Percentiles rank a stretch among this genome's conserved stretches.
Conservation (phyloP, 2,329 filamentous ascomycete genomes). For the Dactylonectria macrodidyma region DNA sequence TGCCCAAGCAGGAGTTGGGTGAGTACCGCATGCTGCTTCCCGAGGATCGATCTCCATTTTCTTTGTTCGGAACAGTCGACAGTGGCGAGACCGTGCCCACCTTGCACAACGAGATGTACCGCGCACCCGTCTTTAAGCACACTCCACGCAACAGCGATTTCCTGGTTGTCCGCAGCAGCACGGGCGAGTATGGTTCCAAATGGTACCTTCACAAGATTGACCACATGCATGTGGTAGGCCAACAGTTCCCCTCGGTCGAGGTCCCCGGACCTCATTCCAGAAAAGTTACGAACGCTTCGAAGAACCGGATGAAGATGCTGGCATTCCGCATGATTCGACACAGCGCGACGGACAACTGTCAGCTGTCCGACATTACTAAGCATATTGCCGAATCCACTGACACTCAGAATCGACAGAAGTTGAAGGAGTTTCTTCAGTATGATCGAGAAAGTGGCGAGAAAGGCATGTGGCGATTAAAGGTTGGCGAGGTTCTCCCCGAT, state of each 20-base stretch:
- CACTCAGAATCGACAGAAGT: slow-evolving; percentile 94
- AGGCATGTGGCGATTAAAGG: slow-evolving; percentile 83
- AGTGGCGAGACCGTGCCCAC: slow-evolving; percentile 92
- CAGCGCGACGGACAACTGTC: slow-evolving; percentile 77
- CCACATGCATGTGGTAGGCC: slow-evolving; percentile 90
- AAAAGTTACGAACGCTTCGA: slow-evolving; percentile 96
- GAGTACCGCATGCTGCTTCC: slow-evolving; percentile 90
- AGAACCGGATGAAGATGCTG: slow-evolving; percentile 97
- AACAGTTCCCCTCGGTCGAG: slow-evolving; percentile 92
- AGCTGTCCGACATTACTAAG: slow-evolving; percentile 87
- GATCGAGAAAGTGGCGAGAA: slow-evolving; percentile 82
- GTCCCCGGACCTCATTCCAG: slow-evolving; percentile 94
- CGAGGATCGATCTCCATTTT: slow-evolving; percentile 96
- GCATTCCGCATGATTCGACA: slow-evolving; percentile 90
- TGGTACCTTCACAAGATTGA: slow-evolving; percentile 93
- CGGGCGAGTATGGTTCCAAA: slow-evolving; percentile 80
- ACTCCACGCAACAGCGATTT: slow-evolving; percentile 85
- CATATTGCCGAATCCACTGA: slow-evolving; percentile 95
- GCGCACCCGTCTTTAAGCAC: slow-evolving; percentile 94
- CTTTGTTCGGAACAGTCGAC: slow-evolving; percentile 93
- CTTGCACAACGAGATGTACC: slow-evolving; percentile 95
- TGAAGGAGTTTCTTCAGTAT: slow-evolving; percentile 96
- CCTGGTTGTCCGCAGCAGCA: slow-evolving; percentile 85
- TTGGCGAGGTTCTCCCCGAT: slow-evolving; percentile 83
- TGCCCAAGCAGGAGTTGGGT: slow-evolving; percentile 87